A percentile compares a stretch with the other conserved stretches of the same genome.
Conservation (phyloP, 129 eudicot genomes). For the Pittosporum tobira region DNA sequence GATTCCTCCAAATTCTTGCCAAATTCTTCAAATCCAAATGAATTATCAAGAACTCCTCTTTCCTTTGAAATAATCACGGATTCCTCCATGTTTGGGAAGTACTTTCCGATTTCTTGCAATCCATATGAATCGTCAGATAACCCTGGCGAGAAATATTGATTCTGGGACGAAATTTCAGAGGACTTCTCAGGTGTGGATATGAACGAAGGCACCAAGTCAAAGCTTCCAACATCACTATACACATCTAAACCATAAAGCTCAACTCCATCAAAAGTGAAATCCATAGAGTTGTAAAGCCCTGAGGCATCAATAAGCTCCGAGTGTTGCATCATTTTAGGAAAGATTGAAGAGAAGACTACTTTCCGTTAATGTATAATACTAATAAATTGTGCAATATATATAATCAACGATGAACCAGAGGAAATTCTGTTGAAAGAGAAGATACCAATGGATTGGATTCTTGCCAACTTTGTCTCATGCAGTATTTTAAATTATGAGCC, state of each 20-base stretch:
- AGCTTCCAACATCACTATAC: neutral
- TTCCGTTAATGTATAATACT: too few relatives aligned
- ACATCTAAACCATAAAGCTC: conserved; percentile 10
- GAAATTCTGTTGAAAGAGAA: neutral
- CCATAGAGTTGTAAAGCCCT: conserved; percentile 4
- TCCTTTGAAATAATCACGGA: neutral
- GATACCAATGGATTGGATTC: conserved; percentile 1
- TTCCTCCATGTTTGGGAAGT: conserved; percentile 5
- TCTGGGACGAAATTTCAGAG: conserved; percentile 6
- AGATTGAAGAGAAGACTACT: neutral
- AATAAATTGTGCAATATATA: neutral
- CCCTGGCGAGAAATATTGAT: conserved; percentile 10
- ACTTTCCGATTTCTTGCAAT: neutral
- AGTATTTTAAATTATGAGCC: too few relatives aligned
- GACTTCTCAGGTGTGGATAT: conserved; percentile 8
- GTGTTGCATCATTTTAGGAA: conserved; percentile 7
- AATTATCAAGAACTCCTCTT: conserved; percentile 4
- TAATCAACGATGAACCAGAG: too few relatives aligned
- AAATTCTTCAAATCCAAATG: too few relatives aligned
- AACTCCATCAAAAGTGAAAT: conserved; percentile 12
- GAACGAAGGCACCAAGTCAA: neutral
- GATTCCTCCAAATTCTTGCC: too few relatives aligned
- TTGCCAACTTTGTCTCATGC: conserved; percentile 6
- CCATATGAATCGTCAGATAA: neutral
- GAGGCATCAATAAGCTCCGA: conserved; percentile 4